Conservation (phyloP, 2,329 filamentous ascomycete genomes). For the Mariannaea sp. region DNA sequence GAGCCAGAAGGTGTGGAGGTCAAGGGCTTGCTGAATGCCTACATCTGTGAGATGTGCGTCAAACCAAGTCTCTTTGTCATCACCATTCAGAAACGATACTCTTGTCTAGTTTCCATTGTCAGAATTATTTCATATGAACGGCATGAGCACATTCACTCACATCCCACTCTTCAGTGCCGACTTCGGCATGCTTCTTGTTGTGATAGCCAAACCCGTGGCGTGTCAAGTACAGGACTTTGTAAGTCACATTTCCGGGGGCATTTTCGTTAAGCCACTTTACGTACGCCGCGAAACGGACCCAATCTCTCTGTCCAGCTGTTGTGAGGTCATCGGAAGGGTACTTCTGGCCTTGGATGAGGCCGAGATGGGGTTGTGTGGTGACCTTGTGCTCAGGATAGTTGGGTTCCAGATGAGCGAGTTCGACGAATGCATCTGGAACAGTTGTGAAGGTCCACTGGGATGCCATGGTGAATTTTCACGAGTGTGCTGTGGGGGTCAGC, state of each 20-base stretch:
- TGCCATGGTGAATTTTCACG: conserved; percentile 26
- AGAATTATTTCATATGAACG: not conserved
- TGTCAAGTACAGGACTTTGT: conserved; percentile 59
- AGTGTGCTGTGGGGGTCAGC: too few species aligned
- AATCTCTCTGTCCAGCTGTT: conserved; percentile 48
- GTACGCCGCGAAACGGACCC: conserved; percentile 56
- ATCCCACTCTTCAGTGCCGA: conserved; percentile 62
- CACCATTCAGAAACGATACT: conserved; percentile 47
- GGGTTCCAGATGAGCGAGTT: conserved; percentile 43
- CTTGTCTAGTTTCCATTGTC: conserved; percentile 33
- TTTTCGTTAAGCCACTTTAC: conserved; percentile 52
- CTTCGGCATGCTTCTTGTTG: conserved; percentile 57
- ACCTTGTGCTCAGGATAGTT: conserved; percentile 39
- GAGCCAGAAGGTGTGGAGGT: conserved; percentile 58
- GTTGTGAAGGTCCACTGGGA: conserved; percentile 34
- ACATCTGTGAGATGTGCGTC: conserved; percentile 55
- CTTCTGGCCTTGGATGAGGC: conserved; percentile 53
- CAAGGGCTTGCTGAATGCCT: conserved; percentile 58
- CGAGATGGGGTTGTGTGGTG: conserved; percentile 55
- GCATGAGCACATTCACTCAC: conserved; percentile 32
- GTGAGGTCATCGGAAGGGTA: conserved; percentile 49
- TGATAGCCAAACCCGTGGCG: conserved; percentile 61
- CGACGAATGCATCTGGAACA: conserved; percentile 48
- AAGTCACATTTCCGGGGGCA: conserved; percentile 49
- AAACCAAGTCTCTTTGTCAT: conserved; percentile 46